Percentiles rank a stretch among this genome's conserved stretches.
Conservation (phyloP, 176 grass and related monocot species). For the Raddia guianensis region DNA sequence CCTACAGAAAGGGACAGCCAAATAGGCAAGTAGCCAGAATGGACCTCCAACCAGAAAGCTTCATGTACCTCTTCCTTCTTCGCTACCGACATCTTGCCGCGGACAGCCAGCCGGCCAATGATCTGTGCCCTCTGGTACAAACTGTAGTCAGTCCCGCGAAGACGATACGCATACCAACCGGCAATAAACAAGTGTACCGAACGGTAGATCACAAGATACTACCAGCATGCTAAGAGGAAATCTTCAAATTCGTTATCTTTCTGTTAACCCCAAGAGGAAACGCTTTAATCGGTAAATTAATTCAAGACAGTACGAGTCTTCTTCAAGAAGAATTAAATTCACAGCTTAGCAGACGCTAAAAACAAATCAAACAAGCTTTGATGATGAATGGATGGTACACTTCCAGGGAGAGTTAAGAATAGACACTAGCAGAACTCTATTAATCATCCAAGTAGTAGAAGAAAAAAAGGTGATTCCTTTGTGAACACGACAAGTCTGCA, state of each 20-base stretch:
- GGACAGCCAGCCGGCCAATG: constrained; percentile 8
- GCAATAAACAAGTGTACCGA: neutral
- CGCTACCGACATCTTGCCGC: constrained; percentile 44
- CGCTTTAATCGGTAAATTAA: neutral
- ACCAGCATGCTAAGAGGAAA: neutral
- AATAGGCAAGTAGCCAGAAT: constrained; percentile 23
- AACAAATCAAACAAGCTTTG: neutral
- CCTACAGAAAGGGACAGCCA: constrained; percentile 13
- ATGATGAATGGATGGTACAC: constrained; percentile 6
- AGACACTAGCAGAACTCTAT: neutral
- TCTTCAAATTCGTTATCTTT: neutral
- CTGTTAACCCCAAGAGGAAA: neutral
- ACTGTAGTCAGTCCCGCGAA: constrained; percentile 38
- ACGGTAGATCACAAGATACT: constrained; percentile 26
- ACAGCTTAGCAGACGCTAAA: neutral
- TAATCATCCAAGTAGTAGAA: neutral
- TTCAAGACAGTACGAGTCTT: neutral
- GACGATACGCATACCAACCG: constrained; percentile 3
- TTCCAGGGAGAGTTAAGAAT: neutral
- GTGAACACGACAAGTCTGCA: neutral
- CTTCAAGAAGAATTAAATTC: neutral
- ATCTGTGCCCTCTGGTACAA: constrained; percentile 37
- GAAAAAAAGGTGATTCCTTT: neutral
- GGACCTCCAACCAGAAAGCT: constrained; percentile 14
- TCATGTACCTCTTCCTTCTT: constrained; percentile 60